Percentiles rank a stretch among this genome's conserved stretches.
Conservation (phyloP, 495 filamentous ascomycete genomes). For the Penicillium salamii region DNA sequence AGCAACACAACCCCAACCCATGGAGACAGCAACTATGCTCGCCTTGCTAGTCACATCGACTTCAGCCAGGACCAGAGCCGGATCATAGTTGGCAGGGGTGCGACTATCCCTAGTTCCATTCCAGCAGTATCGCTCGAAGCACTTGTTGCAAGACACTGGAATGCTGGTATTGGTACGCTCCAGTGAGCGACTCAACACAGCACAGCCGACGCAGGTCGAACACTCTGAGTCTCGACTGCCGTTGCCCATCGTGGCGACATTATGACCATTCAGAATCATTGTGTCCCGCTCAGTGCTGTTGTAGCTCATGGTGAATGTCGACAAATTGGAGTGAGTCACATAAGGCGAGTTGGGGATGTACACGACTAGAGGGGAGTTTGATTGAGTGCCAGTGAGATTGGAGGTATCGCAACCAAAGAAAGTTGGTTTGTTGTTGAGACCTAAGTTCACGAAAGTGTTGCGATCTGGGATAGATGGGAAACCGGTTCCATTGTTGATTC, state of each 20-base stretch:
- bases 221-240: conserved; percentile 63
- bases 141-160: conserved; percentile 59
- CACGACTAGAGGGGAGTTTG: conserved; percentile 61
- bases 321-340: conserved; percentile 68
- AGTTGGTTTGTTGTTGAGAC: conserved; percentile 76
- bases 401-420: conserved; percentile 84
- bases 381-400: conserved; percentile 42
- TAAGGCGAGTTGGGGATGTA: conserved; percentile 82
- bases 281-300: conserved; percentile 57
- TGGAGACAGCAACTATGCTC: too few relatives aligned
- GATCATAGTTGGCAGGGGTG: conserved; percentile 9
- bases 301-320: conserved; percentile 57
- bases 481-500: conserved; percentile 65
- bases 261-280: conserved; percentile 74
- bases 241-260: conserved; percentile 72
- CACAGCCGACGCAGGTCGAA: conserved; percentile 74
- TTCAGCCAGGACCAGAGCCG: neutral
- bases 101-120: conserved; percentile 59
- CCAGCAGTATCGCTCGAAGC: conserved; percentile 80
- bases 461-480: conserved; percentile 78
- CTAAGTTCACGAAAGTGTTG: conserved; percentile 81
- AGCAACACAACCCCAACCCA: too few relatives aligned
- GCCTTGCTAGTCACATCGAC: too few relatives aligned
- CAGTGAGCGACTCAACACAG: conserved; percentile 64
- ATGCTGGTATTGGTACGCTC: conserved; percentile 54